Conservation (phyloP, 192 early-diverging fungal species). For the Coemansia sp. region DNA sequence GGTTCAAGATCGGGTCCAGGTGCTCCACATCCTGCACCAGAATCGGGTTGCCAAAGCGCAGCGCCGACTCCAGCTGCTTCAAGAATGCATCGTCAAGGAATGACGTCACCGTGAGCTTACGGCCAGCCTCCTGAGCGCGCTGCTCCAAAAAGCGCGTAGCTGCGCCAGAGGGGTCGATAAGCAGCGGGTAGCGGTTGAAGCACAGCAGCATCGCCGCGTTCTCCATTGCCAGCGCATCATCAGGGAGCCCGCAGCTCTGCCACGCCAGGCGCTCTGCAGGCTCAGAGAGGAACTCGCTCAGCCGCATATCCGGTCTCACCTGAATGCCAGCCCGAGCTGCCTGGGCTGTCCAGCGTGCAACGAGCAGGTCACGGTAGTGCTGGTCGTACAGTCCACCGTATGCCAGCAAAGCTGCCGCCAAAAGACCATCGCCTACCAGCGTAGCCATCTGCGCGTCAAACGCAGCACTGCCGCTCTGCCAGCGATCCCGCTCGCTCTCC, state of each 20-base stretch:
- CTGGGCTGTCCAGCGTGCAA: conserved; percentile 77
- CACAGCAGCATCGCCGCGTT: conserved; percentile 97
- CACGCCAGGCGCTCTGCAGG: conserved; percentile 91
- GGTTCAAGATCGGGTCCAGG: conserved; percentile 95
- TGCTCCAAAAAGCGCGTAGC: conserved; percentile 84
- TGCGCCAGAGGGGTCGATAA: conserved; percentile 97
- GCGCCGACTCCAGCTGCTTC: conserved; percentile 94
- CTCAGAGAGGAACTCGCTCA: conserved; percentile 86
- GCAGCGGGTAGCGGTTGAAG: conserved; percentile 93
- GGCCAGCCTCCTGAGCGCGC: conserved; percentile 39
- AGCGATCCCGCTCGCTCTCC: conserved; percentile 88
- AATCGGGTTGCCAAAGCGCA: conserved; percentile 97
- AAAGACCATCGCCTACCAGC: conserved; percentile 92
- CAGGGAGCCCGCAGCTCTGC: conserved; percentile 81
- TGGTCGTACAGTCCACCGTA: conserved; percentile 99
- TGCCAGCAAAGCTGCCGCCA: conserved; percentile 90
- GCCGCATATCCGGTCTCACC: conserved; percentile 70
- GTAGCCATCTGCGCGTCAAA: conserved; percentile 98
- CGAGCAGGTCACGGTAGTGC: conserved; percentile 80
- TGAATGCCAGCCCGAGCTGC: conserved; percentile 37
- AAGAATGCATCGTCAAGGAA: conserved; percentile 97
- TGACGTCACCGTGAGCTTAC: conserved; percentile 89
- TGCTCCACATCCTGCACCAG: conserved; percentile 97
- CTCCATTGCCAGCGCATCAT: conserved; percentile 87
- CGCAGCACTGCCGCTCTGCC: conserved; percentile 83